Percentiles rank a stretch among this genome's conserved stretches.
These are phyloP conservation scores for Colletotrichum sp. DNA, from an alignment of 2,329 filamentous ascomycete genomes.

Conservation along the genomic window DNA sequence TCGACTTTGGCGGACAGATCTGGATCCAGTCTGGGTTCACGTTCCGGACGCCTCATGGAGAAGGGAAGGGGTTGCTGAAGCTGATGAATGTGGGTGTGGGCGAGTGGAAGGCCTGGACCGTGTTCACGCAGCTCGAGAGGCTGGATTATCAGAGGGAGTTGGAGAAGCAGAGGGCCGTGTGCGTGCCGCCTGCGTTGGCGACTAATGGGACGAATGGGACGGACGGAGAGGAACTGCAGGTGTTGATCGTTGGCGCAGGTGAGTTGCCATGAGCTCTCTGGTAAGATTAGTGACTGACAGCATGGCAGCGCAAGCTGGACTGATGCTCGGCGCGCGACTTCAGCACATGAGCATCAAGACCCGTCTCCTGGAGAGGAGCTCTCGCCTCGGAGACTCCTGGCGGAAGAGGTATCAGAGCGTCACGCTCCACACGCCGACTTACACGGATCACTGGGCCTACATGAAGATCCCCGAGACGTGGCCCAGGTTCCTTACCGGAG, in stretches of 20 bases:
- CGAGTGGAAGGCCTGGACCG: conserved; percentile 28
- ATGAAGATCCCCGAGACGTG: conserved; percentile 27
- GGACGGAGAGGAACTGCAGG: conserved; percentile 26
- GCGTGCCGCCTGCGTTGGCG: neutral
- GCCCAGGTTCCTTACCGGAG: conserved; percentile 41
- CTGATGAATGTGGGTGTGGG: conserved; percentile 15
- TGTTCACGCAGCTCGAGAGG: conserved; percentile 29
- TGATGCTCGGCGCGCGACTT: conserved; percentile 40
- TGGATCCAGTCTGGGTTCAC: conserved; percentile 24
- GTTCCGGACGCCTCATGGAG: conserved; percentile 22
- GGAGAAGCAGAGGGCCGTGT: neutral
- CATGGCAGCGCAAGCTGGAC: conserved; percentile 43
- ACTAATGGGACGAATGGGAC: conserved; percentile 30
- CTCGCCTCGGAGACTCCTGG: conserved; percentile 55
- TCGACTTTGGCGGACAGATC: conserved; percentile 18
- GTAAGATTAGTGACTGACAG: neutral
- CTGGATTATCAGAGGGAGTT: conserved; percentile 24
- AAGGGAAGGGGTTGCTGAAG: conserved; percentile 25
- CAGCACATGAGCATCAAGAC: conserved; percentile 29
- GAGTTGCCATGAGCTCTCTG: neutral
- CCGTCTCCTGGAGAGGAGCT: conserved; percentile 49
- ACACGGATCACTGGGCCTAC: conserved; percentile 28
- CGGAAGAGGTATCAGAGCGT: conserved; percentile 46
- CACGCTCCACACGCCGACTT: conserved; percentile 25
- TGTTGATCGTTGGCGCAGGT: conserved; percentile 46